phyloP scores from a whole-genome alignment of 208 protist species.

The Acanthamoeba triangularis region DNA sequence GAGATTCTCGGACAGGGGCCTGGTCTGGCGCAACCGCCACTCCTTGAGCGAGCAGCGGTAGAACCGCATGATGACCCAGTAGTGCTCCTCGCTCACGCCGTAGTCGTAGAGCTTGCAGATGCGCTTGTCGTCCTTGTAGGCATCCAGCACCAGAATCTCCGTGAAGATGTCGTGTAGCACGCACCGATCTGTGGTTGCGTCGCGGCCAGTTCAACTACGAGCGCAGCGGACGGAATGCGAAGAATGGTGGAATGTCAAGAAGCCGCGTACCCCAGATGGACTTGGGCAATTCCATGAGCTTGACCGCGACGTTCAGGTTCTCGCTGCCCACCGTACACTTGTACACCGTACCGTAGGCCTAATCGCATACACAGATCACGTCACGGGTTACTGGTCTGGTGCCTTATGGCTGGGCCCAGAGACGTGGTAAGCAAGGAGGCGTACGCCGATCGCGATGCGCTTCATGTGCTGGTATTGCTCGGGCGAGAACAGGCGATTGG shows the following conservation, averaged over 20 bases:
- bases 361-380: too few relatives aligned
- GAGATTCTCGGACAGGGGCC: constrained; percentile 76
- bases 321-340: constrained; percentile 80
- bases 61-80: constrained; percentile 92
- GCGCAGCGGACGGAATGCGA: too few relatives aligned
- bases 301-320: constrained; percentile 82
- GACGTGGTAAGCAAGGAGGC: neutral
- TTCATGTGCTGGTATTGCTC: constrained; percentile 81
- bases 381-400: too few relatives aligned
- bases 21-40: constrained; percentile 88
- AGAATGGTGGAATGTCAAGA: neutral
- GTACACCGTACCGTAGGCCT: constrained; percentile 88
- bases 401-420: too few relatives aligned
- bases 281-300: constrained; percentile 82
- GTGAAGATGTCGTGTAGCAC: constrained; percentile 91
- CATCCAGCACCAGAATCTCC: constrained; percentile 91
- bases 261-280: constrained; percentile 27
- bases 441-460: constrained; percentile 81
- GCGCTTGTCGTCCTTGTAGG: constrained; percentile 85
- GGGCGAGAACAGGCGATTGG: constrained; percentile 71
- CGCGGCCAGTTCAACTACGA: neutral
- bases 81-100: constrained; percentile 90
- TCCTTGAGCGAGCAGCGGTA: constrained; percentile 87
- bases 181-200: constrained; percentile 84
- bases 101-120: constrained; percentile 90